These are phyloP conservation scores for Stylosanthes scabra DNA, from an alignment of 331 rosid genomes.

Conservation along the genomic window DNA sequence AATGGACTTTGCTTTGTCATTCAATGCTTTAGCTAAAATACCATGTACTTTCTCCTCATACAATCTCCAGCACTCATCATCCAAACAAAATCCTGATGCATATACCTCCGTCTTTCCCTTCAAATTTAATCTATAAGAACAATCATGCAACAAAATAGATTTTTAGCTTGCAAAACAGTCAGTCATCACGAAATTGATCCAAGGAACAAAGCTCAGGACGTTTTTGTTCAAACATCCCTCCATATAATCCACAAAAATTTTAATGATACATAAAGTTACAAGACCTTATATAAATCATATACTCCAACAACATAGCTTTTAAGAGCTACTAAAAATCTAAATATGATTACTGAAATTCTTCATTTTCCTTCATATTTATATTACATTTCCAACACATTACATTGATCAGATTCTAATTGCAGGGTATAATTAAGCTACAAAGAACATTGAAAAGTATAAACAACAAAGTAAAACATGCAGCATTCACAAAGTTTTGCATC, in stretches of 20 bases:
- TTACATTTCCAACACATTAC: conserved; percentile 11
- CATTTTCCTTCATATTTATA: not conserved
- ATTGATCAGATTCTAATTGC: not conserved
- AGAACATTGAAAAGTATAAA: not conserved
- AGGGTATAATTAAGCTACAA: not conserved
- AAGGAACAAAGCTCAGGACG: not conserved
- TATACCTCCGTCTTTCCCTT: conserved; percentile 64
- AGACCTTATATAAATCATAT: not conserved
- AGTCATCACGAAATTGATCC: conserved; percentile 31
- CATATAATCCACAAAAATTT: not conserved
- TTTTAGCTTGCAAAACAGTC: conserved; percentile 32
- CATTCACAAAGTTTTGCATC: not conserved
- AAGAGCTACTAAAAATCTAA: conserved; percentile 3
- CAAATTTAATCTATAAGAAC: conserved; percentile 71
- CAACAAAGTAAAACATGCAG: conserved; percentile 5
- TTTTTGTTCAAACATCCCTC: conserved; percentile 5
- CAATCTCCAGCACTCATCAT: conserved; percentile 93
- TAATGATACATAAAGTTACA: not conserved
- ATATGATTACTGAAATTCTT: not conserved
- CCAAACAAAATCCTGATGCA: conserved; percentile 77
- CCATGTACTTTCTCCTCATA: conserved; percentile 82
- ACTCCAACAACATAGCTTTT: not conserved
- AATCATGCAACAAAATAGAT: conserved; percentile 34
- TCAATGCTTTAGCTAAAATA: conserved; percentile 73
- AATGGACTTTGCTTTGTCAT: conserved; percentile 74